A percentile compares a stretch with the other conserved stretches of the same genome.
Evolutionary conservation across 2,329 filamentous ascomycete species (phyloP).

Genomic region (Podosphaera xanthii): DNA sequence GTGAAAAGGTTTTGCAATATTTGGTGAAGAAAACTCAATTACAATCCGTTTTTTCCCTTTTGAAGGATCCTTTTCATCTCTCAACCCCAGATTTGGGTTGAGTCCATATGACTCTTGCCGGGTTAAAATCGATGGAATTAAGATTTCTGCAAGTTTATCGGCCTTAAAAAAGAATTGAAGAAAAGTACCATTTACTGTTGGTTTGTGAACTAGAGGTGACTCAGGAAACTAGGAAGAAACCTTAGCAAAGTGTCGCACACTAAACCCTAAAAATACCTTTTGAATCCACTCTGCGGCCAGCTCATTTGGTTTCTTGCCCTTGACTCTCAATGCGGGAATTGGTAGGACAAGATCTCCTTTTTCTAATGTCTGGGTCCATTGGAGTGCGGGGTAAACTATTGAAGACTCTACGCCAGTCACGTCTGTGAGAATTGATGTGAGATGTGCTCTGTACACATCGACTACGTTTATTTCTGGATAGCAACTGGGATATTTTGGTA

Average conservation of each 20-base stretch:
- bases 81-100: slow-evolving; percentile 35
- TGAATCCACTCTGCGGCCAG: slow-evolving; percentile 37
- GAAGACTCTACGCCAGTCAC: slow-evolving; percentile 47
- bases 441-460: slow-evolving; percentile 59
- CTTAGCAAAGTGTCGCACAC: slow-evolving; percentile 4
- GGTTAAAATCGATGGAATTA: slow-evolving; percentile 47
- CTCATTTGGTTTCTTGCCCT: slow-evolving; percentile 41
- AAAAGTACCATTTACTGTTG: slow-evolving; percentile 42
- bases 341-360: slow-evolving; percentile 66
- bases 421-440: slow-evolving; percentile 42
- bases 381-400: slow-evolving; percentile 51
- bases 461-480: slow-evolving; percentile 50
- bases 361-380: slow-evolving; percentile 59
- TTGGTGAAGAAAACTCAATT: slow-evolving; percentile 67
- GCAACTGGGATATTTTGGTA: slow-evolving; percentile 26
- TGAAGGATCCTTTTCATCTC: slow-evolving; percentile 34
- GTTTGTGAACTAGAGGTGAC: slow-evolving; percentile 47
- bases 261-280: slow-evolving; percentile 23
- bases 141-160: slow-evolving; percentile 36
- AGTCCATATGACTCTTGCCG: slow-evolving; percentile 38
- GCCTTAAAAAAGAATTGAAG: slow-evolving; percentile 63
- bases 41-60: slow-evolving; percentile 29
- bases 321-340: slow-evolving; percentile 58
- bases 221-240: slow-evolving; percentile 37
- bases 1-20: slow-evolving; percentile 68